A percentile compares a stretch with the other conserved stretches of the same genome.
These are phyloP conservation scores for Suillus paluster DNA, from an alignment of 768 basidiomycete genomes.

Conservation along the genomic window DNA sequence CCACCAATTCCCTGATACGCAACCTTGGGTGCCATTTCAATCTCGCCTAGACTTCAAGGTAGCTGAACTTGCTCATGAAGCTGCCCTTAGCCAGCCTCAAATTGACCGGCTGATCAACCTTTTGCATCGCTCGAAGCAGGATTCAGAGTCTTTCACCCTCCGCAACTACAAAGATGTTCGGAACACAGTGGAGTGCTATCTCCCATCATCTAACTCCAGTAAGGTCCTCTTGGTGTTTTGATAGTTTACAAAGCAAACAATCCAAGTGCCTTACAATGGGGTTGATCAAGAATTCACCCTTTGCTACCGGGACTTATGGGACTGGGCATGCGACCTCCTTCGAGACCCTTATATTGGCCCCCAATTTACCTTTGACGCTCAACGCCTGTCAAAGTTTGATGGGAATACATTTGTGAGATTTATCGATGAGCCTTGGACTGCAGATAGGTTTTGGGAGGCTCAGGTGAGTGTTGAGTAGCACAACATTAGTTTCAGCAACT, in stretches of 20 bases:
- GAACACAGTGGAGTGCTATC: neutral
- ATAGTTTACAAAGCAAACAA: constrained; percentile 4
- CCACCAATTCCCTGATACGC: no score
- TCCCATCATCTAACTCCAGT: constrained; percentile 6
- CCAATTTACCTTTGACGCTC: constrained; percentile 37
- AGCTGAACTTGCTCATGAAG: constrained; percentile 8
- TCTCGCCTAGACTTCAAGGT: constrained; percentile 11
- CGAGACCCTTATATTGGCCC: constrained; percentile 4
- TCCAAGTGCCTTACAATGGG: constrained; percentile 2
- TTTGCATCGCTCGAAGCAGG: neutral
- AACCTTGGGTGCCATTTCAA: constrained; percentile 12
- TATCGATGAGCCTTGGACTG: constrained; percentile 44
- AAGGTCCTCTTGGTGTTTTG: neutral
- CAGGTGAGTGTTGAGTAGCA: constrained; percentile 32
- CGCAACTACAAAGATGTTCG: constrained; percentile 4
- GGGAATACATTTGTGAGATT: constrained; percentile 32
- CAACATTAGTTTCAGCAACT: neutral
- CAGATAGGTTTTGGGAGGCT: constrained; percentile 37
- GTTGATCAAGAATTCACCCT: constrained; percentile 4
- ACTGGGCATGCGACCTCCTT: constrained; percentile 6
- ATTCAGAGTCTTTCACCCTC: constrained; percentile 6
- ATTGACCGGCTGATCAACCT: constrained; percentile 4
- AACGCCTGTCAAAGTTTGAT: constrained; percentile 32
- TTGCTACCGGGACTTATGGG: constrained; percentile 5
- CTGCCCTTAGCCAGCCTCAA: constrained; percentile 1